Evolutionary conservation across 768 basidiomycete genomes (phyloP), one percentile per base, ranked within the genome.

Genomic region (Phylloporus arenicola): DNA sequence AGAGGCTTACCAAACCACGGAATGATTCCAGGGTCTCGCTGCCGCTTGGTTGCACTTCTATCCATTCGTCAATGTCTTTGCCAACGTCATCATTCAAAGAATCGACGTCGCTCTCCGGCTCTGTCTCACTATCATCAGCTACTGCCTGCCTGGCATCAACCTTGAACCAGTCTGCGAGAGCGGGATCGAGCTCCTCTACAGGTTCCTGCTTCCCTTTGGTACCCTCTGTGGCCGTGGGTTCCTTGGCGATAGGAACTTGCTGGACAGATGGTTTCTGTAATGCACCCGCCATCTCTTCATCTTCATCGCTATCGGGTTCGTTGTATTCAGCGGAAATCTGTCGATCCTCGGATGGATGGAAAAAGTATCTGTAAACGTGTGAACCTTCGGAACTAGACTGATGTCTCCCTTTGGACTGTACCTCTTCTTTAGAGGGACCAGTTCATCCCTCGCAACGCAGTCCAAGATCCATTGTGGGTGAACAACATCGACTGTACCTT

Each of bases 381-480:
- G 20, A 49, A 48, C 12, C 12, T 45, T 16, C 11, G 4, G 16
- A 34, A 25, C 40, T n/a, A 20, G 39, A 34, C 29, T 25, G 3
- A 50, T 0, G 24, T 14, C 27, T 33, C 9, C 47, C 53, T 33
- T 3, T 31, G 11, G 30, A 9, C 34, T 34, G 43, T 59, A 92
- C 92, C 80, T 85, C 68, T 84, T 83, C 34, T 66, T 74, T 51
- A 93, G 69, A 1, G 89, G 84, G 24, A 81, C 67, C 17, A 74
- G 71, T 50, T 78, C 70, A 11, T 75, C 77, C 25, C 72, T 70
- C 6, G 75, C 72, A n/a, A 94, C 74, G 20, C 85, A 93, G 60
- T 92, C 88, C 33, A 74, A 62, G 47, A 98, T 72, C 92, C 93
- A 98, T 25, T 77, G 70, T 0, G 94, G 90, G 48, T 78, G 83